Percentiles rank a stretch among this genome's conserved stretches.
Conservation (phyloP, 768 basidiomycete genomes). For the Leccinum imitatum region DNA sequence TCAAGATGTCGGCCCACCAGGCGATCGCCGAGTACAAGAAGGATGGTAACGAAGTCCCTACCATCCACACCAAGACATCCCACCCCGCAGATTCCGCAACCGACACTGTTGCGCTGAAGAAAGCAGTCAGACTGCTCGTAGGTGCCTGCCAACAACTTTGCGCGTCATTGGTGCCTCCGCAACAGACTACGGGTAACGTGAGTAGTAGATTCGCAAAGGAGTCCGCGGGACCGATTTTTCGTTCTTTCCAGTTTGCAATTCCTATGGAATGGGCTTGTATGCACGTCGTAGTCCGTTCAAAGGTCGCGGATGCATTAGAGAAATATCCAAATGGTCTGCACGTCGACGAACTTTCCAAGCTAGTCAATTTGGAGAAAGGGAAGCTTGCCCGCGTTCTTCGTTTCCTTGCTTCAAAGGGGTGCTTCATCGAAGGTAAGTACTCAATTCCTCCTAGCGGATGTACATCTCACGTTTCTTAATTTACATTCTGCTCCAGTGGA, state of each 20-base stretch:
- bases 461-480: neutral
- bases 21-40: neutral
- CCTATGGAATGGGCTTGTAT: too few species aligned
- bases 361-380: neutral
- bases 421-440: constrained; percentile 30
- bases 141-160: neutral
- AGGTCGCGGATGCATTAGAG: too few species aligned
- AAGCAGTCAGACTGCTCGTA: neutral
- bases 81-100: neutral
- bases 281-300: too few species aligned
- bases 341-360: neutral
- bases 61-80: neutral
- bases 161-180: neutral
- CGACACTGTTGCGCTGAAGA: neutral
- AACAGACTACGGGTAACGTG: neutral
- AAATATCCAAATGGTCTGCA: neutral
- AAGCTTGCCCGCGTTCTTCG: constrained; percentile 27
- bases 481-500: constrained; percentile 14
- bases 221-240: too few species aligned
- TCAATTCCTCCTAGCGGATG: neutral
- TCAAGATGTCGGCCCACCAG: neutral
- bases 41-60: neutral
- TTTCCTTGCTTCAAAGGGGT: constrained; percentile 30
- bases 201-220: neutral
- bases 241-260: too few species aligned